phyloP scores from a whole-genome alignment of 2,329 filamentous ascomycete species.

The Byssochlamys sp. region DNA sequence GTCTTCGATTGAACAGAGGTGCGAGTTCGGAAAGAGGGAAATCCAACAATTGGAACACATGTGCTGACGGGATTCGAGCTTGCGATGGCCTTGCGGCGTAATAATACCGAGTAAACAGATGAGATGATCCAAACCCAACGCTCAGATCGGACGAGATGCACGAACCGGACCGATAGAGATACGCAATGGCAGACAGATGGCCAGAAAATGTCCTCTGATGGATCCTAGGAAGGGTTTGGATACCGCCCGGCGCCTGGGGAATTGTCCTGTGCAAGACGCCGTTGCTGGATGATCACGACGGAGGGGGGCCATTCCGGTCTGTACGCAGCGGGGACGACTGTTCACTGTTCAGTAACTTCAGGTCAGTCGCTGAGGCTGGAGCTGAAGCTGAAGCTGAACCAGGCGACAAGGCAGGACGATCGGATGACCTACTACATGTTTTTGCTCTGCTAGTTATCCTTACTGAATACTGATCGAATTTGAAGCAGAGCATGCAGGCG shows the following conservation, averaged over 20 bases:
- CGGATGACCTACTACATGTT: not conserved
- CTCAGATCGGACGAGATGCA: not conserved
- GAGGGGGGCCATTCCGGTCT: not conserved
- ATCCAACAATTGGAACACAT: not conserved
- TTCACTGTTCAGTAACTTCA: too few species aligned
- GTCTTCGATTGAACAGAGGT: not conserved
- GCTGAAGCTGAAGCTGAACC: not conserved
- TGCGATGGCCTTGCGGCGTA: not conserved
- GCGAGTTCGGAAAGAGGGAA: not conserved
- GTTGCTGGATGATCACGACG: not conserved
- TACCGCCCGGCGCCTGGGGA: not conserved
- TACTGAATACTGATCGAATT: not conserved
- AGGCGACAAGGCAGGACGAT: not conserved
- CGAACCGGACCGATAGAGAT: not conserved
- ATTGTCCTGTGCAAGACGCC: not conserved
- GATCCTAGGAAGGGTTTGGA: not conserved
- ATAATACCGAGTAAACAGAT: not conserved
- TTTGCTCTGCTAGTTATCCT: too few species aligned
- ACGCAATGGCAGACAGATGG: not conserved
- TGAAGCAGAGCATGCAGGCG: not conserved
- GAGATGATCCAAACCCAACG: not conserved
- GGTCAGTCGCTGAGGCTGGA: too few species aligned
- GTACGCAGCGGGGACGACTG: not conserved
- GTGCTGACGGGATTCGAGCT: not conserved
- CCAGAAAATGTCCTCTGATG: not conserved